phyloP scores from a whole-genome alignment of 257 asterid species.

The Catharanthus roseus region DNA sequence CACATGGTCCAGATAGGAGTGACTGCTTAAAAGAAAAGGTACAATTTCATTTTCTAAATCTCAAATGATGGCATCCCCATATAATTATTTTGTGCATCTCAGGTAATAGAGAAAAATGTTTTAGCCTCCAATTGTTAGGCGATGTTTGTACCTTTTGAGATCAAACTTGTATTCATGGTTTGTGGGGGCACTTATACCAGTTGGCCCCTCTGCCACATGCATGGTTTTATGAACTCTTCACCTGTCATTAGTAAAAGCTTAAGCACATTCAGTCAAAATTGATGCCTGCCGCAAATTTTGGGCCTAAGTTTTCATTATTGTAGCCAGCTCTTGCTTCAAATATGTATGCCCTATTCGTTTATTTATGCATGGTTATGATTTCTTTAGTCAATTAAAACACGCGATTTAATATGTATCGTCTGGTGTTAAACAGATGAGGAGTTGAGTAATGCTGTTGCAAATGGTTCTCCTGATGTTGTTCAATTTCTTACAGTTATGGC shows the following conservation, averaged over 20 bases:
- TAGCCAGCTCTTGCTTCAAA: not conserved
- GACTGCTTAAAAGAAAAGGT: not conserved
- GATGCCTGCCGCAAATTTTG: not conserved
- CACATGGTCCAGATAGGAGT: not conserved
- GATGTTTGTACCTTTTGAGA: not conserved
- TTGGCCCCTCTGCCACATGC: not conserved
- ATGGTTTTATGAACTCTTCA: not conserved
- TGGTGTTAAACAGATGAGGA: conserved; percentile 48
- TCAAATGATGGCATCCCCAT: not conserved
- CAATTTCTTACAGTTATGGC: conserved; percentile 86
- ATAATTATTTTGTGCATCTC: not conserved
- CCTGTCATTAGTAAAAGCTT: not conserved
- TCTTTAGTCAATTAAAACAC: not conserved
- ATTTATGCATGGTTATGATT: not conserved
- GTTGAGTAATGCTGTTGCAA: conserved; percentile 60
- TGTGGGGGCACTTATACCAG: no score
- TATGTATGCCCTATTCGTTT: not conserved
- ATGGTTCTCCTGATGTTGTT: conserved; percentile 66
- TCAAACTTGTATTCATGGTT: no score
- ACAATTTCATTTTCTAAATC: not conserved
- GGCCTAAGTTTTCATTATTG: not conserved
- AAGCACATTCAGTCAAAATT: not conserved
- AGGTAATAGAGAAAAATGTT: not conserved
- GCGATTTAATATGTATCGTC: conserved; percentile 6
- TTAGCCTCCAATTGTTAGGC: not conserved